A percentile compares a stretch with the other conserved stretches of the same genome.
Conservation (phyloP, 441 rosid genomes). For the Adansonia rubrostipa region DNA sequence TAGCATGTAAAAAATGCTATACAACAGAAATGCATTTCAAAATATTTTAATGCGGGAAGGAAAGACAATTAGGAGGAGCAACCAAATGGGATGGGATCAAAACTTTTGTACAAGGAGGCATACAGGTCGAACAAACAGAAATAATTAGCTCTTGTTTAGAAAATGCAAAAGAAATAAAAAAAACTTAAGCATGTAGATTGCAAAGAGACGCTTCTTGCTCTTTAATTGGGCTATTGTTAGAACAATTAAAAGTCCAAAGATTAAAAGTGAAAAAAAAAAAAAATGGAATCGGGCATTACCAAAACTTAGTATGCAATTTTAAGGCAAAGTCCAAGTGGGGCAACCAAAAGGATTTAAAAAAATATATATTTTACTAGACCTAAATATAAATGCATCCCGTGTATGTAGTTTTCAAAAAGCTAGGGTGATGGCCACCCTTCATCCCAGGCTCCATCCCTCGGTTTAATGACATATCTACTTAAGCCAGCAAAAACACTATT, state of each 20-base stretch:
- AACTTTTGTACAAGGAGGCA: neutral
- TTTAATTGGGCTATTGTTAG: neutral
- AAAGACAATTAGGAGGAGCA: neutral
- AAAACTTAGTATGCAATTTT: too few species aligned
- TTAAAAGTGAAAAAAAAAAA: too few species aligned
- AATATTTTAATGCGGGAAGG: neutral
- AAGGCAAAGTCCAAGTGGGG: too few species aligned
- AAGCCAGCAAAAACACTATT: neutral
- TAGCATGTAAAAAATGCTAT: neutral
- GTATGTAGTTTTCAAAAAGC: neutral
- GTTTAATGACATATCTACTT: neutral
- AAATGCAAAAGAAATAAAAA: neutral
- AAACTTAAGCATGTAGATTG: neutral
- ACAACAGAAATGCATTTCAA: neutral
- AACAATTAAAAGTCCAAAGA: neutral
- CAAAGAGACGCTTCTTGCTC: conserved; percentile 57
- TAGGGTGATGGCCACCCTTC: neutral
- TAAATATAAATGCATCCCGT: too few species aligned
- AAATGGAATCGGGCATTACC: too few species aligned
- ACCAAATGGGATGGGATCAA: neutral
- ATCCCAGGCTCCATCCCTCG: neutral
- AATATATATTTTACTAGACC: too few species aligned
- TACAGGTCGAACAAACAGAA: neutral
- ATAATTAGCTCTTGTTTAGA: neutral
- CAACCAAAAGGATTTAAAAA: too few species aligned